Evolutionary conservation across 139 green algal species (phyloP).

Genomic region (Dunaliella sp.): DNA sequence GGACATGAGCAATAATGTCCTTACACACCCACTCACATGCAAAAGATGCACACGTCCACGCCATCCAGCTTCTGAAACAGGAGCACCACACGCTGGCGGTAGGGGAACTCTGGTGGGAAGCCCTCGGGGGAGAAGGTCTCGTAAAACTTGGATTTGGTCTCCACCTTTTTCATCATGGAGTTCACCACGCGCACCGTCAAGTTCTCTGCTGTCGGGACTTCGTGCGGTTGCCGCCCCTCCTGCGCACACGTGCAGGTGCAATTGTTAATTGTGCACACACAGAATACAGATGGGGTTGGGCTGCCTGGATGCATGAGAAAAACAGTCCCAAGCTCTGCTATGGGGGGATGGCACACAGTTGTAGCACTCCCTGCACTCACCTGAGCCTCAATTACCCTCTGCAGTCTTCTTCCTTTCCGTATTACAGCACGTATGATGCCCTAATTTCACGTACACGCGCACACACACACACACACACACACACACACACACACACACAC

Average conservation of each 20-base stretch:
- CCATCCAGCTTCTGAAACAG: slow-evolving; percentile 93
- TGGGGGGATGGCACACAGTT: background rate
- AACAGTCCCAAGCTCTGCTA: too few relatives aligned
- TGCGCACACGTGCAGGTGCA: too few relatives aligned
- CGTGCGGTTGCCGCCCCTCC: slow-evolving; percentile 40
- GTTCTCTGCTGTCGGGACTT: slow-evolving; percentile 61
- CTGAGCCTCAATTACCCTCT: too few relatives aligned
- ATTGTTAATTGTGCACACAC: background rate
- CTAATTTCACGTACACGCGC: too few relatives aligned
- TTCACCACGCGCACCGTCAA: slow-evolving; percentile 95
- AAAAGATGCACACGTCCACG: slow-evolving; percentile 94
- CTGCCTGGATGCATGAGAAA: too few relatives aligned
- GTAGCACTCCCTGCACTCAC: too few relatives aligned
- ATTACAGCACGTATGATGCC: too few relatives aligned
- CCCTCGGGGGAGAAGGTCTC: slow-evolving; percentile 44
- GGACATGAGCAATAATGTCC: too few relatives aligned
- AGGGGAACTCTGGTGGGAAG: slow-evolving; percentile 77
- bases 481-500: too few relatives aligned
- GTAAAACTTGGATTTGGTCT: slow-evolving; percentile 80
- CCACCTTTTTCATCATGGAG: slow-evolving; percentile 86
- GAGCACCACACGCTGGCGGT: slow-evolving; percentile 92
- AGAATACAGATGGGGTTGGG: too few relatives aligned
- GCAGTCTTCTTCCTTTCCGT: too few relatives aligned
- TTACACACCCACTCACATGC: slow-evolving; percentile 58
- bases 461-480: too few relatives aligned